These are phyloP conservation scores for Eucalyptus lansdowneana DNA, from an alignment of 345 rosid species.

Conservation along the genomic window DNA sequence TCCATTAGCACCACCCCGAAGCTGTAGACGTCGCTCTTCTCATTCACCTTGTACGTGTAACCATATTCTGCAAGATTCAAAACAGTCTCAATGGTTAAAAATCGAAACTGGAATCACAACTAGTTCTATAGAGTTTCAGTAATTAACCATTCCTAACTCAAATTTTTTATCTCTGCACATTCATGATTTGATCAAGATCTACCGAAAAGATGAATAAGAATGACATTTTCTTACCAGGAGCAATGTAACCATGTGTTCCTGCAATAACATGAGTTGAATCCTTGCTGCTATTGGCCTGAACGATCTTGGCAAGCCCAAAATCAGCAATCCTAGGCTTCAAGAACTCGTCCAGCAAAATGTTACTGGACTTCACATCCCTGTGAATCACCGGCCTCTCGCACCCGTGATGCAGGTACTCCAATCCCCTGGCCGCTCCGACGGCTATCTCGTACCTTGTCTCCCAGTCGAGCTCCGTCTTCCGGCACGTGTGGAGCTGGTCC, in stretches of 20 bases:
- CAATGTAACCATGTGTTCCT: constrained; percentile 7
- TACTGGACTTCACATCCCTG: constrained; percentile 25
- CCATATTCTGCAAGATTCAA: constrained; percentile 2
- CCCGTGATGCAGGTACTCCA: constrained; percentile 26
- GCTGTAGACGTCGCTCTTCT: constrained; percentile 10
- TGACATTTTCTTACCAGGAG: not conserved
- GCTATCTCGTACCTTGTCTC: constrained; percentile 4
- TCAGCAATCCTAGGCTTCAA: constrained; percentile 9
- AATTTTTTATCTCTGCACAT: not conserved
- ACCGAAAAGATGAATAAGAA: not conserved
- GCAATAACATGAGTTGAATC: constrained; percentile 1
- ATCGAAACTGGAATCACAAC: not conserved
- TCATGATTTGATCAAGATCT: not conserved
- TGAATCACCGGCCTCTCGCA: constrained; percentile 16
- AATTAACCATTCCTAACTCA: too few relatives aligned
- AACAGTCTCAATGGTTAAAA: not conserved
- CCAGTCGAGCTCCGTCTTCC: constrained; percentile 5
- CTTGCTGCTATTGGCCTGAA: not conserved
- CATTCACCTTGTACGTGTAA: constrained; percentile 1
- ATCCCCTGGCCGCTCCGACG: constrained; percentile 2
- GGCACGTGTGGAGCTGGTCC: constrained; percentile 2
- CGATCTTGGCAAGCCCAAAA: constrained; percentile 8
- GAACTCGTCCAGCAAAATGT: constrained; percentile 19
- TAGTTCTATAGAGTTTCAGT: too few relatives aligned
- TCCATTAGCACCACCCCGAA: constrained; percentile 12